Conservation (phyloP, 2,329 filamentous ascomycete species). For the Xylariaceae sp. region DNA sequence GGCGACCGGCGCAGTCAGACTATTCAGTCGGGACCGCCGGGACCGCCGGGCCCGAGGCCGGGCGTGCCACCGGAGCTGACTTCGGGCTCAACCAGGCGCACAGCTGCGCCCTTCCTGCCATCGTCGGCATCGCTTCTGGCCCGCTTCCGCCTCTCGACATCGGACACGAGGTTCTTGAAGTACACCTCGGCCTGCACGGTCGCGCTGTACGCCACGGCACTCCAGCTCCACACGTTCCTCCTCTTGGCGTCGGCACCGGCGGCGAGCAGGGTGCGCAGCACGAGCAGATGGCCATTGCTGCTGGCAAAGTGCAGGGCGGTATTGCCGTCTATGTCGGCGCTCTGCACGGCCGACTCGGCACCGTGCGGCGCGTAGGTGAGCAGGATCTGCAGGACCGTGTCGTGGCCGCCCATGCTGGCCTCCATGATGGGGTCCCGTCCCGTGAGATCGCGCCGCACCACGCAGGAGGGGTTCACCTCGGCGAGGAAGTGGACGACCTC, state of each 20-base stretch:
- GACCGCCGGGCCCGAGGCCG: too few species aligned
- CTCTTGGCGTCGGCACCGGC: slow-evolving; percentile 69
- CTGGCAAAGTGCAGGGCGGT: slow-evolving; percentile 82
- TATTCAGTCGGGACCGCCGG: too few species aligned
- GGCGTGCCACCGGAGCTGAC: too few species aligned
- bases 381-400: slow-evolving; percentile 57
- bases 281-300: slow-evolving; percentile 71
- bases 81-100: slow-evolving; percentile 40
- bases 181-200: slow-evolving; percentile 81
- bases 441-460: slow-evolving; percentile 56
- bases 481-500: slow-evolving; percentile 67
- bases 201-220: slow-evolving; percentile 72
- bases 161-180: slow-evolving; percentile 66
- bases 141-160: slow-evolving; percentile 56
- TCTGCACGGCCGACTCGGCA: slow-evolving; percentile 43
- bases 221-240: slow-evolving; percentile 73
- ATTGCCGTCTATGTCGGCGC: slow-evolving; percentile 66
- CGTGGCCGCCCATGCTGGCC: slow-evolving; percentile 51
- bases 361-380: slow-evolving; percentile 54
- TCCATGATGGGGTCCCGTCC: slow-evolving; percentile 69
- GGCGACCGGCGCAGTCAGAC: too few species aligned
- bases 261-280: slow-evolving; percentile 67
- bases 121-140: slow-evolving; percentile 30
- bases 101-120: slow-evolving; percentile 32
- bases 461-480: slow-evolving; percentile 52